Conservation (phyloP, 805 yeast species). For the Ogataea trehaloabstinens region DNA sequence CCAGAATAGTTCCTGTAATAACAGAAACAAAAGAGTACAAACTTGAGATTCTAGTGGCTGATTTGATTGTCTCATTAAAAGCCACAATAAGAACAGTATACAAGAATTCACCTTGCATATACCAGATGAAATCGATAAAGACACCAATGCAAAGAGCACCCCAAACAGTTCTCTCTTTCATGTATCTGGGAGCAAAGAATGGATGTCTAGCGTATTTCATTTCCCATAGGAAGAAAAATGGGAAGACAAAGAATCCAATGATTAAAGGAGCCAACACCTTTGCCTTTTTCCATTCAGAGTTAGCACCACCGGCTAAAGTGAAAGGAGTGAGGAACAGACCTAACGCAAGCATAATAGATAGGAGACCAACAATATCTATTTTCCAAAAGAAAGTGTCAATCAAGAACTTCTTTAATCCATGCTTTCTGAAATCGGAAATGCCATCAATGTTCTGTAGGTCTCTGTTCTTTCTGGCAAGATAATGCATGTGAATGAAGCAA, state of each 20-base stretch:
- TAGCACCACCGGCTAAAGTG: slow-evolving; percentile 69
- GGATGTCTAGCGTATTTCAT: slow-evolving; percentile 54
- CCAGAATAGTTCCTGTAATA: slow-evolving; percentile 56
- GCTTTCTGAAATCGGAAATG: slow-evolving; percentile 25
- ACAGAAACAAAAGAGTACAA: slow-evolving; percentile 66
- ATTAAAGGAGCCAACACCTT: slow-evolving; percentile 68
- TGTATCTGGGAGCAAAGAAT: slow-evolving; percentile 54
- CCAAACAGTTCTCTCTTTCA: slow-evolving; percentile 73
- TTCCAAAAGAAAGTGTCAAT: slow-evolving; percentile 55
- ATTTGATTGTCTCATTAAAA: slow-evolving; percentile 51
- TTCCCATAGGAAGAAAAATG: slow-evolving; percentile 64
- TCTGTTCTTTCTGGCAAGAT: slow-evolving; percentile 49
- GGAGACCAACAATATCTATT: slow-evolving; percentile 61
- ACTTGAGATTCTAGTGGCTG: slow-evolving; percentile 67
- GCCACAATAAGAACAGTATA: slow-evolving; percentile 67
- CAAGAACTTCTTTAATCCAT: slow-evolving; percentile 33
- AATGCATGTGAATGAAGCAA: slow-evolving; percentile 56
- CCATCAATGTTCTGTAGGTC: slow-evolving; percentile 44
- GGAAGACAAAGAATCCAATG: slow-evolving; percentile 60
- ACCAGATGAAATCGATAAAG: slow-evolving; percentile 58
- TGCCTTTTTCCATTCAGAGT: slow-evolving; percentile 55
- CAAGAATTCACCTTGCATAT: slow-evolving; percentile 68
- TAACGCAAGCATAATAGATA: slow-evolving; percentile 51
- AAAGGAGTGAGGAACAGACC: slow-evolving; percentile 71
- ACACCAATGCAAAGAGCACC: slow-evolving; percentile 61